Evolutionary conservation across 1,139 yeast species (phyloP), one percentile per base, ranked within the genome.

Genomic region (Diutina scorzettiae): DNA sequence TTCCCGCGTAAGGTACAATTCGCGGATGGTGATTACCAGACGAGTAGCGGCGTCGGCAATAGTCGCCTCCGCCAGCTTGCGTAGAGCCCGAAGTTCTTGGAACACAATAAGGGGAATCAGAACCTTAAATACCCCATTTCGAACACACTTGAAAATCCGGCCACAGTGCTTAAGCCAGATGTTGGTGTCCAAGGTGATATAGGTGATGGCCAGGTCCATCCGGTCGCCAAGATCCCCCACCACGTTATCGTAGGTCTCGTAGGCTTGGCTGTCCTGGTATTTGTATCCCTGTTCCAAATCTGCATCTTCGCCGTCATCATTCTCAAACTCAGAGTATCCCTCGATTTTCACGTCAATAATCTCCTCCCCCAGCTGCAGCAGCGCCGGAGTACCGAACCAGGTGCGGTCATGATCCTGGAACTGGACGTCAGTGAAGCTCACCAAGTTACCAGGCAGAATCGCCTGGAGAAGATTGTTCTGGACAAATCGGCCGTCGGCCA

Each of bases 91-190:
- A 46, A 82, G 62, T 52, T 82, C 93, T 61, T 82, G 93, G 54
- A 82, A 82, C 8, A 83, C 86, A 25, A 83, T 80, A 46, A 82
- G 62, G 37, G 93, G 89, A 6, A 82, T 76, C 53, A 75, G 59
- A 58, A 70, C 58, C 59, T 63, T 75, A 50, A 82, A 66, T 2
- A 80, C 72, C 11, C 70, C 71, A 49, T 74, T 74, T 31, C 80
- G 66, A 14, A 81, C 75, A 51, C 85, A 75, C 55, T 82, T 82
- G 62, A 71, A 82, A 25, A 82, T 67, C 46, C 81, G 68, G 2
- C 91, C 93, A 56, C 87, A 81, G 54, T 81, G 89, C 51, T 82
- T 80, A 48, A 82, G 63, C 91, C 91, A 82, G 46, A 82, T 77
- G 48, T 83, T 81, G 6, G 93, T 82, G 59, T 82, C 93, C 44